Evolutionary conservation across 352 stramenopile species (phyloP).

Genomic region (Pythium phragmitis): DNA sequence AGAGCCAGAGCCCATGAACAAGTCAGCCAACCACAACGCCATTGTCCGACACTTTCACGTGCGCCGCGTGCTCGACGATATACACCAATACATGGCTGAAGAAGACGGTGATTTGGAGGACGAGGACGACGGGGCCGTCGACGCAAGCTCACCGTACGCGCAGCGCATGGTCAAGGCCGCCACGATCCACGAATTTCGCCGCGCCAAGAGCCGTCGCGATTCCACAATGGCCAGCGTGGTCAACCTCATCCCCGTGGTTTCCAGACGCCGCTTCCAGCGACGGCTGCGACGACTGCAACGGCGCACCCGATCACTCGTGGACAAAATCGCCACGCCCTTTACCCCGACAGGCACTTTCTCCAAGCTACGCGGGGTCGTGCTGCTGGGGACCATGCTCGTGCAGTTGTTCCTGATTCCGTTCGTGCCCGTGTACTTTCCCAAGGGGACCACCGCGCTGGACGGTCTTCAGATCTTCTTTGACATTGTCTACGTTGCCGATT

Average conservation of each 20-base stretch:
- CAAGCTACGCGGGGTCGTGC: slow-evolving; percentile 4
- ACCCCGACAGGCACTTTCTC: slow-evolving; percentile 19
- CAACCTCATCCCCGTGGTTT: slow-evolving; percentile 21
- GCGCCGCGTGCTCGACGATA: slow-evolving; percentile 17
- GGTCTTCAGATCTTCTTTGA: slow-evolving; percentile 21
- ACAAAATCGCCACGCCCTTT: slow-evolving; percentile 15
- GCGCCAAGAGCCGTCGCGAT: slow-evolving; percentile 16
- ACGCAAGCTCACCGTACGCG: slow-evolving; percentile 3
- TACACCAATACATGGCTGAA: slow-evolving; percentile 1
- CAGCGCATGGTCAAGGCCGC: slow-evolving; percentile 29
- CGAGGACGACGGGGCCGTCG: not conserved
- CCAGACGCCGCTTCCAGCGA: slow-evolving; percentile 5
- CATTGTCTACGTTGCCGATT: slow-evolving; percentile 21
- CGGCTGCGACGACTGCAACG: slow-evolving; percentile 2
- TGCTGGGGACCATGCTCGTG: slow-evolving; percentile 19
- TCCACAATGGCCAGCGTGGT: slow-evolving; percentile 12
- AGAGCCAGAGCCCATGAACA: slow-evolving; percentile 9
- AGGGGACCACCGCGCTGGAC: not conserved
- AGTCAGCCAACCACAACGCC: slow-evolving; percentile 24
- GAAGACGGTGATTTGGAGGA: slow-evolving; percentile 13
- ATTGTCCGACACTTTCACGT: slow-evolving; percentile 29
- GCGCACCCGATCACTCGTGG: not conserved
- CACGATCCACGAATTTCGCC: slow-evolving; percentile 27
- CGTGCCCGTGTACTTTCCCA: slow-evolving; percentile 21
- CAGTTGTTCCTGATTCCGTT: slow-evolving; percentile 27